Conservation (phyloP, 257 asterid genomes). For the Phtheirospermum japonicum region DNA sequence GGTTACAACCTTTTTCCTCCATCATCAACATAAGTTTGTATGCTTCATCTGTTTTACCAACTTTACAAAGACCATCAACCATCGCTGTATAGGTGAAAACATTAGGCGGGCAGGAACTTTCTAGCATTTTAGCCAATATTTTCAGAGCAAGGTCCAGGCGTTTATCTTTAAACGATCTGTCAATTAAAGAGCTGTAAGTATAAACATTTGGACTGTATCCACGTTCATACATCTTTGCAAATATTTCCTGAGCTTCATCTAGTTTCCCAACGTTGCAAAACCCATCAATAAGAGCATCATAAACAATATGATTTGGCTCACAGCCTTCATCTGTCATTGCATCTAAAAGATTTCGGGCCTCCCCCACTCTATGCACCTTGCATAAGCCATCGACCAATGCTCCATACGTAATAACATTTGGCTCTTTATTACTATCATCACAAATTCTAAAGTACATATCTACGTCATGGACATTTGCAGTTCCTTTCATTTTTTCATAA, state of each 20-base stretch:
- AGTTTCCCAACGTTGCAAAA: conserved; percentile 88
- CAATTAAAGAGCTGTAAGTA: conserved; percentile 81
- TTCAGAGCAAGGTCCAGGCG: conserved; percentile 87
- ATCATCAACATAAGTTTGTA: conserved; percentile 85
- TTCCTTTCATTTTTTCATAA: conserved; percentile 78
- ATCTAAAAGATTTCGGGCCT: conserved; percentile 73
- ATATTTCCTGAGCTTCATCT: conserved; percentile 86
- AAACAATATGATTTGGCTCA: conserved; percentile 75
- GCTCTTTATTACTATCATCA: conserved; percentile 48
- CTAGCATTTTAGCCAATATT: conserved; percentile 83
- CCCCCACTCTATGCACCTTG: conserved; percentile 75
- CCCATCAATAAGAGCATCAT: conserved; percentile 92
- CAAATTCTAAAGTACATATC: conserved; percentile 58
- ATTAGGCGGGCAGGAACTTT: conserved; percentile 73
- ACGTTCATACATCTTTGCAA: conserved; percentile 66
- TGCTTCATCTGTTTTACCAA: conserved; percentile 87
- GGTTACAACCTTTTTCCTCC: conserved; percentile 93
- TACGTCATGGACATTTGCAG: conserved; percentile 43
- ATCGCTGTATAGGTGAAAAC: conserved; percentile 81
- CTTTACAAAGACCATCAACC: conserved; percentile 92
- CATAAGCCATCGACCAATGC: conserved; percentile 93
- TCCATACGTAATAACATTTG: conserved; percentile 76
- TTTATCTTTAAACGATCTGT: conserved; percentile 79
- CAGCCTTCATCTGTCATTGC: conserved; percentile 65
- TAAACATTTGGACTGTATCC: conserved; percentile 70